These are phyloP conservation scores for Penicillium sp. DNA, from an alignment of 2,329 filamentous ascomycete genomes.

Conservation along the genomic window DNA sequence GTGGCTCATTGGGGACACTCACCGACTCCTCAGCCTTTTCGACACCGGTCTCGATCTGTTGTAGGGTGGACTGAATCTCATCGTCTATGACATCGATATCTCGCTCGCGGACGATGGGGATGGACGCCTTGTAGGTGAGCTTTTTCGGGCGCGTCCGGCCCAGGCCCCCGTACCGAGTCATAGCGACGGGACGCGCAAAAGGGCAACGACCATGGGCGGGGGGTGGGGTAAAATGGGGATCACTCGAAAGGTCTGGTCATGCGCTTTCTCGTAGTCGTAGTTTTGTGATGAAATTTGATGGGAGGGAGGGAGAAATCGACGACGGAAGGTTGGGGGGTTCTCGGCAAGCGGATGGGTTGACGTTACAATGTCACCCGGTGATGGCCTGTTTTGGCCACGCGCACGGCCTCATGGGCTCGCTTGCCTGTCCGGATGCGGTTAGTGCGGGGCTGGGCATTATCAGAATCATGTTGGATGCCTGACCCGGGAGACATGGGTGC, in stretches of 20 bases:
- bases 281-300: conserved; percentile 61
- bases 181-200: conserved; percentile 49
- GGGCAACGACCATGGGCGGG: conserved; percentile 49
- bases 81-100: conserved; percentile 92
- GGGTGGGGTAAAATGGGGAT: conserved; percentile 68
- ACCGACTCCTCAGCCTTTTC: conserved; percentile 98
- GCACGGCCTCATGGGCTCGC: conserved; percentile 53
- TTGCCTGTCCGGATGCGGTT: conserved; percentile 47
- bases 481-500: conserved; percentile 7
- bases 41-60: conserved; percentile 91
- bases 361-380: conserved; percentile 50
- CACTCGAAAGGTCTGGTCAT: conserved; percentile 66
- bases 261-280: conserved; percentile 58
- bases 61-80: conserved; percentile 77
- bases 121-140: conserved; percentile 85
- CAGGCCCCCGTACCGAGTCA: conserved; percentile 54
- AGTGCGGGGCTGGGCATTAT: conserved; percentile 53
- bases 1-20: conserved; percentile 59
- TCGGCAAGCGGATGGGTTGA: conserved; percentile 50
- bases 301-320: conserved; percentile 50
- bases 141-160: conserved; percentile 66
- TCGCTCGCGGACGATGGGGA: conserved; percentile 85
- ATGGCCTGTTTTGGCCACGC: conserved; percentile 50
- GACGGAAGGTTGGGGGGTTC: conserved; percentile 24
- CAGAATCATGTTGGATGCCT: conserved; percentile 39